These are phyloP conservation scores for Alternaria solani DNA, from an alignment of 2,329 filamentous ascomycete genomes.

Conservation along the genomic window DNA sequence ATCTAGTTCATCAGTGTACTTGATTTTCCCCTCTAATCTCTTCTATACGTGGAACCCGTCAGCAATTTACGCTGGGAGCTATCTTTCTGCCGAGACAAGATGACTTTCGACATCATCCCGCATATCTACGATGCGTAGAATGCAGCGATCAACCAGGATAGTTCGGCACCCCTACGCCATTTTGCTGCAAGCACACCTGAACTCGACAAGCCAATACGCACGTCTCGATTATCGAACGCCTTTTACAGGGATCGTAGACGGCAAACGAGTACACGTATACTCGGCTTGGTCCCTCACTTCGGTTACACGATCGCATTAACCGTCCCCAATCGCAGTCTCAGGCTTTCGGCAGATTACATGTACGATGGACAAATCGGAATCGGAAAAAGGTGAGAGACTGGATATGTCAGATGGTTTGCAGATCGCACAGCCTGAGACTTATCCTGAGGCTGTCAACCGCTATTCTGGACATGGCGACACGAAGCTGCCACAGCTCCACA, in stretches of 20 bases:
- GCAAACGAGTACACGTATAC: not conserved
- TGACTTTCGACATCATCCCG: not conserved
- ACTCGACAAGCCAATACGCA: not conserved
- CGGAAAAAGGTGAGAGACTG: not conserved
- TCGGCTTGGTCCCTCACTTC: conserved; percentile 2
- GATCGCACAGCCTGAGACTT: conserved; percentile 12
- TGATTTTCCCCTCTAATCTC: not conserved
- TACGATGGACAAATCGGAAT: not conserved
- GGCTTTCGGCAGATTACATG: not conserved
- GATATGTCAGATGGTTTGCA: conserved; percentile 9
- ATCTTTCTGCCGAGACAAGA: not conserved
- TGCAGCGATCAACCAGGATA: not conserved
- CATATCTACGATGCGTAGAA: not conserved
- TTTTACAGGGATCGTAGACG: not conserved
- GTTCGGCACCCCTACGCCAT: conserved; percentile 1
- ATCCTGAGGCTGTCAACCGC: conserved; percentile 6
- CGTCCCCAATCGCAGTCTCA: not conserved
- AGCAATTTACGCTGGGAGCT: not conserved
- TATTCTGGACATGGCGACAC: conserved; percentile 6
- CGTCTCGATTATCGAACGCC: not conserved
- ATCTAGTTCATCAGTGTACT: not conserved
- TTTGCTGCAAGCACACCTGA: conserved; percentile 2
- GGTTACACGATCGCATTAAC: not conserved
- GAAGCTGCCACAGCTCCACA: conserved; percentile 8
- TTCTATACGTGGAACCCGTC: not conserved